Conservation (phyloP, 352 stramenopile species). For the Thalassiosira hispida region DNA sequence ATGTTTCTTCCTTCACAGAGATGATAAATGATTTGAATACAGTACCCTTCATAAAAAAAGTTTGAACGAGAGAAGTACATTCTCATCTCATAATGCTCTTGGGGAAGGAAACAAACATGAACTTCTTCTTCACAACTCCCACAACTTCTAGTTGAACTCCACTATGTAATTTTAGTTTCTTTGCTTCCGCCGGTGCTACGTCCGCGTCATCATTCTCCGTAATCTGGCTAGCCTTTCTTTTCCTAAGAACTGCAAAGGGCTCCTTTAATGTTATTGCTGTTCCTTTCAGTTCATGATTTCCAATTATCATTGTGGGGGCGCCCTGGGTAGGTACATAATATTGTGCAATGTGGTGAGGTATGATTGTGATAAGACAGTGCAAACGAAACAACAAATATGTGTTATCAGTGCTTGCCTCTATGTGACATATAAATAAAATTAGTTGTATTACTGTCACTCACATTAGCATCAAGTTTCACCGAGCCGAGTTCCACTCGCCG, state of each 20-base stretch:
- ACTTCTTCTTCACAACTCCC: constrained; percentile 74
- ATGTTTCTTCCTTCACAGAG: background rate
- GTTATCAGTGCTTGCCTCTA: no score
- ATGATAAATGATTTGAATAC: background rate
- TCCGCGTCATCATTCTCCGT: constrained; percentile 7
- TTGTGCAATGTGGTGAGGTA: background rate
- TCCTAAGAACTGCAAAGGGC: constrained; percentile 73
- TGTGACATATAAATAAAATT: no score
- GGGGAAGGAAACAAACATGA: constrained; percentile 76
- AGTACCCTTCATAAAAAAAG: background rate
- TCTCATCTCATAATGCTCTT: constrained; percentile 80
- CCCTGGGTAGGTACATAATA: constrained; percentile 39
- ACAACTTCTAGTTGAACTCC: constrained; percentile 57
- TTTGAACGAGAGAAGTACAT: no score
- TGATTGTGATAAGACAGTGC: no score
- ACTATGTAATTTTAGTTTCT: constrained; percentile 41
- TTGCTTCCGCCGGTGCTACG: background rate
- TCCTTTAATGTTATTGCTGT: constrained; percentile 66
- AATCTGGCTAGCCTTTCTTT: constrained; percentile 54
- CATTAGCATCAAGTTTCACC: constrained; percentile 53
- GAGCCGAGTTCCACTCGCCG: constrained; percentile 62
- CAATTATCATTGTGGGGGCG: constrained; percentile 68
- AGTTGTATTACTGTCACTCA: no score
- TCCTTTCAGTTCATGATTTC: constrained; percentile 74
- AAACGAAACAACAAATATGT: constrained; percentile 28